A percentile compares a stretch with the other conserved stretches of the same genome.
Evolutionary conservation across 176 grass and related monocot species (phyloP).

Genomic region (Hyparrhenia diplandra): DNA sequence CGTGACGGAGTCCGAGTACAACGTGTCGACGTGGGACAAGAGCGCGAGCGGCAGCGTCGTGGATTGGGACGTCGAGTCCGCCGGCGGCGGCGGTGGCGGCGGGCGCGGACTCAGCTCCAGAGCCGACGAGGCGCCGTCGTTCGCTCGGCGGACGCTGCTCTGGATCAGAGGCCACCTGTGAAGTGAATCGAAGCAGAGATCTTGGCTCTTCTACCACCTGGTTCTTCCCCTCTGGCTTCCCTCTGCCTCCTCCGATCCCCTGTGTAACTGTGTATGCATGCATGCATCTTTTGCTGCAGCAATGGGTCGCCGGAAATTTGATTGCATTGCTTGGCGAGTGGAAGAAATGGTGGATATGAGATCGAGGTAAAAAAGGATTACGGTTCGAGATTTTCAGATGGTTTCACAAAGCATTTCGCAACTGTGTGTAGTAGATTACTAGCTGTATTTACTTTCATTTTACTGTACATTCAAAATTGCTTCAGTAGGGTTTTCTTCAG

Average conservation of each 20-base stretch:
- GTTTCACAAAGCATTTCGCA: not conserved
- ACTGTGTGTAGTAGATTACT: not conserved
- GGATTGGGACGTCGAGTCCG: slow-evolving; percentile 72
- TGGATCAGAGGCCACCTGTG: slow-evolving; percentile 76
- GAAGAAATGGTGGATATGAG: slow-evolving; percentile 20
- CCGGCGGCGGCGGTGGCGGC: not conserved
- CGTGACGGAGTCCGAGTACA: slow-evolving; percentile 68
- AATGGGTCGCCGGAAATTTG: not conserved
- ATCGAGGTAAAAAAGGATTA: slow-evolving; percentile 22
- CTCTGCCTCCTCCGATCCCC: too few species aligned
- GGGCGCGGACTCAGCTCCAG: slow-evolving; percentile 35
- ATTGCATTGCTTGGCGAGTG: not conserved
- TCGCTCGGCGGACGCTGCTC: slow-evolving; percentile 79
- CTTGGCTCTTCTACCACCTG: slow-evolving; percentile 15
- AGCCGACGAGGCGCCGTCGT: slow-evolving; percentile 85
- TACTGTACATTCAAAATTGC: slow-evolving; percentile 22
- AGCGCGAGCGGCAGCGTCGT: slow-evolving; percentile 49
- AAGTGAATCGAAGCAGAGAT: not conserved
- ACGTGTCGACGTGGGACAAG: slow-evolving; percentile 70
- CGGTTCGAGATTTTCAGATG: not conserved
- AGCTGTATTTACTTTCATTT: not conserved
- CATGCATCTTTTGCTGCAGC: not conserved
- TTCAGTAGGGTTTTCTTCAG: slow-evolving; percentile 1
- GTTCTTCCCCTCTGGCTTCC: not conserved
- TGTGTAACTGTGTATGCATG: not conserved